Conservation (phyloP, 345 rosid species). For the Linum usitatissimum region DNA sequence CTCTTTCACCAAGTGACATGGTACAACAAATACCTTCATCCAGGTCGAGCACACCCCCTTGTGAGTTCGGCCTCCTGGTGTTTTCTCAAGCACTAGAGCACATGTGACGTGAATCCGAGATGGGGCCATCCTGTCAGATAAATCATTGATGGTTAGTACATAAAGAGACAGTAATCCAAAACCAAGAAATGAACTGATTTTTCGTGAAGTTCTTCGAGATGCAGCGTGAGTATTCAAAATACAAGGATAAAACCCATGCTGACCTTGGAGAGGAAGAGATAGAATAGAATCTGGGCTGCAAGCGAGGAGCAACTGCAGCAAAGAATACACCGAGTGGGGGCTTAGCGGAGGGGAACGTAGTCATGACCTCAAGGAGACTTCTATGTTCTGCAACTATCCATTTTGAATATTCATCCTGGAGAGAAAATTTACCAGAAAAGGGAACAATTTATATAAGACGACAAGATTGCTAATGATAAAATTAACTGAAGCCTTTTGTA, state of each 20-base stretch:
- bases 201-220: too few species aligned
- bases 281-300: constrained; percentile 89
- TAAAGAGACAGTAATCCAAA: not conserved
- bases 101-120: constrained; percentile 81
- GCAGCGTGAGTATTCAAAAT: not conserved
- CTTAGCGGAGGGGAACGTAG: constrained; percentile 78
- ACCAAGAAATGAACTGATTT: constrained; percentile 8
- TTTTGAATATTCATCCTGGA: constrained; percentile 80
- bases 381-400: constrained; percentile 82
- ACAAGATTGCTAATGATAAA: not conserved
- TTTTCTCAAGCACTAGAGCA: constrained; percentile 75
- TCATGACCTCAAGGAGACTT: constrained; percentile 94
- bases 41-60: constrained; percentile 97
- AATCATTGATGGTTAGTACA: constrained; percentile 8
- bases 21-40: constrained; percentile 97
- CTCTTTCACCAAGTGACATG: too few species aligned
- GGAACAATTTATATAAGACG: constrained; percentile 2
- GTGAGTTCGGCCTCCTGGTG: constrained; percentile 77
- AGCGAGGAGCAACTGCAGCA: constrained; percentile 81
- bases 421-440: not conserved
- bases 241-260: constrained; percentile 4
- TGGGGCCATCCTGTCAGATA: constrained; percentile 46
- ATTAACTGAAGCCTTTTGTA: not conserved
- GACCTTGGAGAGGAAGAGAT: constrained; percentile 97
- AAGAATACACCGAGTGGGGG: constrained; percentile 94